Evolutionary conservation across 2,329 filamentous ascomycete species (phyloP), one percentile per base, ranked within the genome.

Genomic region (Fusarium euwallaceae): DNA sequence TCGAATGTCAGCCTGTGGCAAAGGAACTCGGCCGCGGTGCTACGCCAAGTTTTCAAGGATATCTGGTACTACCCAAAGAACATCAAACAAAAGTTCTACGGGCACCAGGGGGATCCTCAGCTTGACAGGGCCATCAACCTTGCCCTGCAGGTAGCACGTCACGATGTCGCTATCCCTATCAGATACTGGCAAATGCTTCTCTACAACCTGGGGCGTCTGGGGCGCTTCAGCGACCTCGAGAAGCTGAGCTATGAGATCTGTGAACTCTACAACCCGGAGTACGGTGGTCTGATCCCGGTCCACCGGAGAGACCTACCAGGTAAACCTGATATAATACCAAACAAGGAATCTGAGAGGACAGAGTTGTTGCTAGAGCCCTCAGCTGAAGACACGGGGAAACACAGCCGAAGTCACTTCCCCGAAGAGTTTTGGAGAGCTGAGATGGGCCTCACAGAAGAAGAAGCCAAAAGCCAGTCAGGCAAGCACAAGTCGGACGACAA

Each of bases 191-290:
- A 81, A 66, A 82, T 82, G 4, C 71, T 89, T 0, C 71, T 90
- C 12, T 83, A 83, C 45, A 82, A 82, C 45, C 82, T 89, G 4
- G 84, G 86, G 3, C 84, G 85, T 2, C 78, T 82, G n/a, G 82
- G 83, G 12, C 84, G 83, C 16, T 78, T 88, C 12, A 78, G 83
- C 3, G 85, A 87, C n/a, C 76, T 89, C 4, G 84, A 87, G 61
- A 82, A 82, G 41, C 68, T 89, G 3, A 83, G 83, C 14, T 71
- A 86, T 16, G 83, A 87, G 55, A 76, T 89, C 58, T 80, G 86
- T 11, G 78, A 84, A 20, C 69, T 85, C 45, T 86, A 87, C 72
- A 73, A 75, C 27, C 76, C 76, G 65, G 76, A 69, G n/a, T 53
- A 74, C 7, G 68, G 76, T 43, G 79, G 78, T 64, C 77, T 86